Percentiles rank a stretch among this genome's conserved stretches.
These are phyloP conservation scores for Eucalyptus tenuipes DNA, from an alignment of 345 rosid species.

Conservation along the genomic window DNA sequence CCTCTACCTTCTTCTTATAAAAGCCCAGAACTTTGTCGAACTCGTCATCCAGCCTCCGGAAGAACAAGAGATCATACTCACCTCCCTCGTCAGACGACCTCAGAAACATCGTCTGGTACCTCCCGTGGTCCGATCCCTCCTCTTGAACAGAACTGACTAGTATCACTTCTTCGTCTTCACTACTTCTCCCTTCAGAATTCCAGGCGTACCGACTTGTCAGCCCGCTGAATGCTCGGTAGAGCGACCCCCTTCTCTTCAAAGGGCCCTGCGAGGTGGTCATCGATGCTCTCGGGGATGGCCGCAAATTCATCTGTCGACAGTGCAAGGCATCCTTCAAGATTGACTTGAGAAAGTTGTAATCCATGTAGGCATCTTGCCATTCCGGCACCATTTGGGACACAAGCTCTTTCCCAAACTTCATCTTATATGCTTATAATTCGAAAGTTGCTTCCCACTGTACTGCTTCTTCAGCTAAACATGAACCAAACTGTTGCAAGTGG, in stretches of 20 bases:
- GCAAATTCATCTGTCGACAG: background rate
- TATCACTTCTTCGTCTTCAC: slow-evolving; percentile 42
- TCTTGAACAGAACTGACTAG: slow-evolving; percentile 16
- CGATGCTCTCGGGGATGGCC: background rate
- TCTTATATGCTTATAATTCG: background rate
- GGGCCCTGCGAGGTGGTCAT: slow-evolving; percentile 7
- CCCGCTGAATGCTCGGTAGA: slow-evolving; percentile 37
- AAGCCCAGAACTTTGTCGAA: slow-evolving; percentile 47
- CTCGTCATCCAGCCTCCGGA: slow-evolving; percentile 54
- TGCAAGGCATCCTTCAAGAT: slow-evolving; percentile 15
- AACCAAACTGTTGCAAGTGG: background rate
- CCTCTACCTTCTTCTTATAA: slow-evolving; percentile 40
- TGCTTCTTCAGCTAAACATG: background rate
- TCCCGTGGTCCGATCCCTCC: slow-evolving; percentile 7
- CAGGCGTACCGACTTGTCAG: background rate
- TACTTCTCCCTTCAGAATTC: slow-evolving; percentile 2
- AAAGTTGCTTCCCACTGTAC: background rate
- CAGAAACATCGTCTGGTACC: slow-evolving; percentile 28
- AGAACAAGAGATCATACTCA: slow-evolving; percentile 31
- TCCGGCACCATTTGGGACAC: slow-evolving; percentile 60
- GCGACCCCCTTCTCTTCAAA: slow-evolving; percentile 3
- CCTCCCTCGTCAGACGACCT: slow-evolving; percentile 27
- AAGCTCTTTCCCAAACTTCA: slow-evolving; percentile 54
- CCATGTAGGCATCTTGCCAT: slow-evolving; percentile 60
- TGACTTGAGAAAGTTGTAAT: slow-evolving; percentile 40